Base-by-base conservation (phyloP, 371 early-diverging fungal species). In the Saksenaea vasiformis region DNA sequence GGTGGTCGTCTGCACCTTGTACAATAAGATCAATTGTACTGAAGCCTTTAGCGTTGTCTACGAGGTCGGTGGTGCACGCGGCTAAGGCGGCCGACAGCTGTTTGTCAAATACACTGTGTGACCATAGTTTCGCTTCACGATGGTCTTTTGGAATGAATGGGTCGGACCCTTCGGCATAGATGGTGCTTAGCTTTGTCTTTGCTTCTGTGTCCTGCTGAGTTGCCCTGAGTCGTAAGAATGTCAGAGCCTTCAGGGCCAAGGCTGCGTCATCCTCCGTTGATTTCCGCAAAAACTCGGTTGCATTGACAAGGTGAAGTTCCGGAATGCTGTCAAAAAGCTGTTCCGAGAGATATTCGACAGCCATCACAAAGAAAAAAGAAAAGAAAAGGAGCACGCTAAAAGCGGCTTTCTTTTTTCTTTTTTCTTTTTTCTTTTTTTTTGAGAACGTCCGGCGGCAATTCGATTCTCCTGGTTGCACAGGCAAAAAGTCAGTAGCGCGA, bases 61-160 rank as follows among this genome's bases (percentile, higher is more conserved):
- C 28, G 22, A 80, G 67, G 3, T 65, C 38, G 8, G 27, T 17
- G 1, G 72, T 54, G 35, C 74, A 73, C 2, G 53, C 37, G 9
- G 58, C 26, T 3, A 80, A 51, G 0, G 78, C 81, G 3, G 56
- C 37, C 2, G 73, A 62, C 0, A 80, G 47, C 28, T 77, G 78
- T 53, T 78, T 77, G 43, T 80, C 81, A 57, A 76, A 80, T 9
- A 78, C 70, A 47, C 81, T 77, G 7, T 69, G 68, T 9, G 81
- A 70, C 81, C 81, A 80, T 31, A 80, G 35, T n/a, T 56, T 56
- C 0, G 74, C 61, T 70, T 80, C 79, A 0, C 31, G 27, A 15
- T 27, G 43, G 44, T 64, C 73, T 51, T 60, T 36, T 11, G 59
- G 62, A 13, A 58, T 35, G n/a, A 22, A 51, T 22, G 36, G 44